Conservation (phyloP, 1,139 yeast genomes). For the Sugiyamaella castrensis region DNA sequence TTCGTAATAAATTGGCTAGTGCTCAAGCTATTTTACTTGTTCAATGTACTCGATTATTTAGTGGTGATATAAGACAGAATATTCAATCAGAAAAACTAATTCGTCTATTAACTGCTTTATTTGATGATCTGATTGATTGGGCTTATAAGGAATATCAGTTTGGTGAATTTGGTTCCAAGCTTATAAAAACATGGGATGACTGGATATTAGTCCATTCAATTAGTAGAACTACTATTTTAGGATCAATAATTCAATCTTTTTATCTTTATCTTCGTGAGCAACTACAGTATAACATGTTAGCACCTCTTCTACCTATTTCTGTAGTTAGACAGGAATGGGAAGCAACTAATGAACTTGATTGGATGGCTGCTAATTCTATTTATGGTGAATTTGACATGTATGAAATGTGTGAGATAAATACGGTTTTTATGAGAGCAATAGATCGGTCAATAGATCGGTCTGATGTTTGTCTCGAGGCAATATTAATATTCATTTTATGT, state of each 20-base stretch:
- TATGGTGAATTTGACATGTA: no score
- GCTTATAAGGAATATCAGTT: not conserved
- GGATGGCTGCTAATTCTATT: constrained; percentile 1
- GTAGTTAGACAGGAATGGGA: constrained; percentile 5
- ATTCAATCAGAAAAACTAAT: constrained; percentile 11
- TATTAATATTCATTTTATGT: constrained; percentile 9
- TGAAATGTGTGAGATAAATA: no score
- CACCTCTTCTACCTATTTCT: constrained; percentile 13
- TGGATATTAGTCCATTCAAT: constrained; percentile 18
- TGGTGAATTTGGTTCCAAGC: not conserved
- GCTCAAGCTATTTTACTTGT: constrained; percentile 18
- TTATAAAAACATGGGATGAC: constrained; percentile 3
- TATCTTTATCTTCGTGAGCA: constrained; percentile 13
- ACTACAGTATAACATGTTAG: constrained; percentile 6
- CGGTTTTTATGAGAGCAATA: constrained; percentile 6
- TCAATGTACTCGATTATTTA: constrained; percentile 15
- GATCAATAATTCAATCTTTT: constrained; percentile 6
- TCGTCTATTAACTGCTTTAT: constrained; percentile 7
- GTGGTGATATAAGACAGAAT: constrained; percentile 14
- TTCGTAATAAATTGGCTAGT: constrained; percentile 17
- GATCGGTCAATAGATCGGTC: no score
- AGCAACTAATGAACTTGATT: constrained; percentile 5
- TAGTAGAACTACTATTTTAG: constrained; percentile 14
- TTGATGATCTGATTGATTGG: constrained; percentile 19
- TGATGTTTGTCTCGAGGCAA: constrained; percentile 7